phyloP scores from a whole-genome alignment of 306 rosid species.

The Chamaecrista fasciculata region DNA sequence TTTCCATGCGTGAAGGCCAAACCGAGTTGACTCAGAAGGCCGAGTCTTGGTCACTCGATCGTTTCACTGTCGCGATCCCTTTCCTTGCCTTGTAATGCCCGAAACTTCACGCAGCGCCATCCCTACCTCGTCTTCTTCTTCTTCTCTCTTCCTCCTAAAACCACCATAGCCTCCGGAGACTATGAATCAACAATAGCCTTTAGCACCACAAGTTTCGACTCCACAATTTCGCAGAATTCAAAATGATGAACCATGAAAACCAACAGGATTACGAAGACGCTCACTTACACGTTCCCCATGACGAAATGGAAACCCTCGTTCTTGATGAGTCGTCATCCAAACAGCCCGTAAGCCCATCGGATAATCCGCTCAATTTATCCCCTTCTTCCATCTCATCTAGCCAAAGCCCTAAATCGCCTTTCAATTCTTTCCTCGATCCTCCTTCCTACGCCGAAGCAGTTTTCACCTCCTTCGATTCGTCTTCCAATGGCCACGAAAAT shows the following conservation, averaged over 20 bases:
- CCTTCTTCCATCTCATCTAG: conserved; percentile 25
- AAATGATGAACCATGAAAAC: conserved; percentile 39
- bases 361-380: conserved; percentile 34
- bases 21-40: conserved; percentile 6
- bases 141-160: background rate
- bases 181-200: conserved; percentile 19
- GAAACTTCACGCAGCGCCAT: background rate
- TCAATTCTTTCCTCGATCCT: conserved; percentile 60
- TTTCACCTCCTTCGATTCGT: conserved; percentile 64
- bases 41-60: background rate
- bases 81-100: conserved; percentile 9
- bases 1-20: background rate
- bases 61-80: background rate
- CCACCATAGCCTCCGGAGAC: background rate
- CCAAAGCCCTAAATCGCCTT: conserved; percentile 42
- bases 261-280: conserved; percentile 18
- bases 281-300: conserved; percentile 31
- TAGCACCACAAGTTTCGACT: background rate
- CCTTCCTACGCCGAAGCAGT: conserved; percentile 69
- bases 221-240: background rate
- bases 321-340: conserved; percentile 33
- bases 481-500: conserved; percentile 30
- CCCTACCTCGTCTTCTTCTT: background rate
- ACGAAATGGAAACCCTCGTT: conserved; percentile 47
- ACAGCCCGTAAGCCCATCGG: conserved; percentile 34